A percentile compares a stretch with the other conserved stretches of the same genome.
These are phyloP conservation scores for Hypoxylon sp. DNA, from an alignment of 2,329 filamentous ascomycete species.

Conservation along the genomic window DNA sequence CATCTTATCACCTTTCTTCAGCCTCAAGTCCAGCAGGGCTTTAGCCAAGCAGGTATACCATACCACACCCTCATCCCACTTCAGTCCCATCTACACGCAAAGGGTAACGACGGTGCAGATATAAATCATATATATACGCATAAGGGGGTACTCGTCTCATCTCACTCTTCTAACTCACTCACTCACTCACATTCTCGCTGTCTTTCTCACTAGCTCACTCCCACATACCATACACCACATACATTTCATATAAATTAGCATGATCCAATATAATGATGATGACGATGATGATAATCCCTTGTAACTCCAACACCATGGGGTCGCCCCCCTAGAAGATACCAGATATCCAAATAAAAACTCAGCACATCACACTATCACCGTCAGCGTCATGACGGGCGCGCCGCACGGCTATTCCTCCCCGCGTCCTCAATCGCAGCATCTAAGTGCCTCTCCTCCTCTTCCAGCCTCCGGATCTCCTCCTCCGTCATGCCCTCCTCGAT, in stretches of 20 bases:
- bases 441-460: slow-evolving; percentile 71
- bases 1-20: not conserved
- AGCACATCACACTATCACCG: not conserved
- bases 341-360: too few species aligned
- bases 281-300: slow-evolving; percentile 15
- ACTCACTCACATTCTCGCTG: not conserved
- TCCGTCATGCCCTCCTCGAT: slow-evolving; percentile 74
- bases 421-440: slow-evolving; percentile 70
- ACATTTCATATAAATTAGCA: slow-evolving; percentile 31
- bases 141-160: slow-evolving; percentile 23
- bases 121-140: slow-evolving; percentile 38
- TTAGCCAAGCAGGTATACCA: not conserved
- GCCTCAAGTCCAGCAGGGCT: not conserved
- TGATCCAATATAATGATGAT: slow-evolving; percentile 13
- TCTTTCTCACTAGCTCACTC: not conserved
- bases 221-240: slow-evolving; percentile 16
- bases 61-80: slow-evolving; percentile 1
- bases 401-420: slow-evolving; percentile 42
- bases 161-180: slow-evolving; percentile 15
- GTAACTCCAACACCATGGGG: slow-evolving; percentile 30
- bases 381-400: slow-evolving; percentile 20
- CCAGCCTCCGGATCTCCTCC: slow-evolving; percentile 68
- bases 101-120: slow-evolving; percentile 29
- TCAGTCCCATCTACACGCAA: slow-evolving; percentile 2
- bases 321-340: slow-evolving; percentile 24